Conservation (phyloP, 257 asterid genomes). For the Przewalskia tangutica region DNA sequence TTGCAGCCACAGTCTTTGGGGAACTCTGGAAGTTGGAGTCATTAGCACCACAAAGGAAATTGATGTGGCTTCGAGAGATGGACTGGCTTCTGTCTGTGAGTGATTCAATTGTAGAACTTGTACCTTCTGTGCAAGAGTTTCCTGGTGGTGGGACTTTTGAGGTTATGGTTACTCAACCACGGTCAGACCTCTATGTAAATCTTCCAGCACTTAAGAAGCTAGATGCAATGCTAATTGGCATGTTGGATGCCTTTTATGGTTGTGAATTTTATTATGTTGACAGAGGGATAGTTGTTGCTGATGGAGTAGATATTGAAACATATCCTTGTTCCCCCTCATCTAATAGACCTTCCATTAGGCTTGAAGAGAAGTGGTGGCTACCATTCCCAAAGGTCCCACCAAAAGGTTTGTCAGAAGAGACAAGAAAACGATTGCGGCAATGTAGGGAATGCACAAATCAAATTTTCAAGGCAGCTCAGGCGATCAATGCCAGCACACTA, state of each 20-base stretch:
- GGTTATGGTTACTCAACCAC: constrained; percentile 75
- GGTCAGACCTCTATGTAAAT: constrained; percentile 61
- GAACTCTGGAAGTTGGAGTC: constrained; percentile 93
- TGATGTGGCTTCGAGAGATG: constrained; percentile 79
- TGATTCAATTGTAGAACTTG: constrained; percentile 78
- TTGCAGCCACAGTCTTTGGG: constrained; percentile 72
- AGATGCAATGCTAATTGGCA: constrained; percentile 60
- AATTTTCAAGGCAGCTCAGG: constrained; percentile 72
- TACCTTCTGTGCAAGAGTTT: constrained; percentile 72
- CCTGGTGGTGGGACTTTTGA: constrained; percentile 71
- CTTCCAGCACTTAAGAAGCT: constrained; percentile 87
- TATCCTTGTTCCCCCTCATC: constrained; percentile 28
- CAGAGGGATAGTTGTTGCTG: constrained; percentile 49
- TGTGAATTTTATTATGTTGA: constrained; percentile 71
- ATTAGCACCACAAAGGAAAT: constrained; percentile 37
- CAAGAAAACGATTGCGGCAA: constrained; percentile 55
- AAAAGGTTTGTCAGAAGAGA: constrained; percentile 50
- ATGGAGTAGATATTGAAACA: constrained; percentile 38
- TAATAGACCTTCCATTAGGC: constrained; percentile 46
- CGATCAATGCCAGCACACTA: constrained; percentile 60
- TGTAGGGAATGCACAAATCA: constrained; percentile 79
- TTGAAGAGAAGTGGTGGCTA: constrained; percentile 89
- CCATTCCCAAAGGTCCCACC: constrained; percentile 84
- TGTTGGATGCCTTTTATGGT: constrained; percentile 63
- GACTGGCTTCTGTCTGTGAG: constrained; percentile 92